phyloP scores from a whole-genome alignment of 1,139 yeast species.

The Blastobotrys elegans region DNA sequence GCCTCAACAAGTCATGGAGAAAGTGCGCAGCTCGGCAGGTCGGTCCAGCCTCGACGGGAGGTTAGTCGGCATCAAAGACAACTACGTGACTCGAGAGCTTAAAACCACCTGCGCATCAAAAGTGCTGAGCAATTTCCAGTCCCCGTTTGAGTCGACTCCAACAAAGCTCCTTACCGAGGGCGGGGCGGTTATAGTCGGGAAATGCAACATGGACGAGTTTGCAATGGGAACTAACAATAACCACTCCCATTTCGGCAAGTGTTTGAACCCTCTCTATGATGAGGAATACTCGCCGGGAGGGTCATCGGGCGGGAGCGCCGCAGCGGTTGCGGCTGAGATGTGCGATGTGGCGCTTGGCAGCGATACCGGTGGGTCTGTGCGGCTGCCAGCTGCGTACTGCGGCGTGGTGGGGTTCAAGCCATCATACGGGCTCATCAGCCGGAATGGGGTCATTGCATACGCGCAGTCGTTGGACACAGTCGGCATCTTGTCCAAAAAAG shows the following conservation, averaged over 20 bases:
- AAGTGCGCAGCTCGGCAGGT: background rate
- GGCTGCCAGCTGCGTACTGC: conserved; percentile 87
- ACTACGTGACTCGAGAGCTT: conserved; percentile 57
- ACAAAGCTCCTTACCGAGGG: conserved; percentile 46
- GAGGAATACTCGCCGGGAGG: conserved; percentile 64
- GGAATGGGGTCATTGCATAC: conserved; percentile 89
- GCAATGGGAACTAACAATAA: conserved; percentile 79
- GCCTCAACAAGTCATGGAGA: background rate
- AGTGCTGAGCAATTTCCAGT: conserved; percentile 46
- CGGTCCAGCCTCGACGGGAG: conserved; percentile 25
- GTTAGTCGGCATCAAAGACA: conserved; percentile 63
- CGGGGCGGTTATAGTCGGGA: conserved; percentile 62
- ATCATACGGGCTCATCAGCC: conserved; percentile 80
- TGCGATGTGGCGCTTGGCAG: conserved; percentile 78
- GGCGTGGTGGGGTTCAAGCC: conserved; percentile 88
- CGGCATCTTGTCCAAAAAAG: conserved; percentile 61
- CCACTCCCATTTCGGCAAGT: conserved; percentile 50
- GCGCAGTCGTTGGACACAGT: conserved; percentile 96
- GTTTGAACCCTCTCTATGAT: conserved; percentile 53
- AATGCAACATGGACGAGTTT: conserved; percentile 94
- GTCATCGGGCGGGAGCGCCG: conserved; percentile 95
- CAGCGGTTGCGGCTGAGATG: conserved; percentile 69
- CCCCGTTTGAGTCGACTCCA: conserved; percentile 84
- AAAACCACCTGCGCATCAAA: conserved; percentile 76
- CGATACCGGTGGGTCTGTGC: conserved; percentile 95